A percentile compares a stretch with the other conserved stretches of the same genome.
These are phyloP conservation scores for Scutellaria barbata DNA, from an alignment of 257 asterid genomes.

Conservation along the genomic window DNA sequence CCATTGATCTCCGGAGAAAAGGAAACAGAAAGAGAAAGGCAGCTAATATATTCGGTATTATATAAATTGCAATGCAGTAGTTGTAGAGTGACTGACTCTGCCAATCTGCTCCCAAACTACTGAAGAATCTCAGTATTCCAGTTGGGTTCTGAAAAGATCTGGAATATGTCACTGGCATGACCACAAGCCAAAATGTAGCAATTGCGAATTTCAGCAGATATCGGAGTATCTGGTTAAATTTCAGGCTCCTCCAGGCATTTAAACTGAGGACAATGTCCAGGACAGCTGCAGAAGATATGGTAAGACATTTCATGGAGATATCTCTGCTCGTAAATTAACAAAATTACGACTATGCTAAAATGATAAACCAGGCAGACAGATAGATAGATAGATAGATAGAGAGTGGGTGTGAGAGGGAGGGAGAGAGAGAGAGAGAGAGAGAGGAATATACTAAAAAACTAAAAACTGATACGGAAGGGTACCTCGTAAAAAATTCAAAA, in stretches of 20 bases:
- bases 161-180: slow-evolving; percentile 88
- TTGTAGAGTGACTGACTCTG: slow-evolving; percentile 62
- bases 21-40: slow-evolving; percentile 80
- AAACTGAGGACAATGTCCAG: slow-evolving; percentile 78
- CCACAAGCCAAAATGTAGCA: slow-evolving; percentile 89
- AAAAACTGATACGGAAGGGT: slow-evolving; percentile 30
- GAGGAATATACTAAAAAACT: background rate
- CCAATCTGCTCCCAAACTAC: slow-evolving; percentile 76
- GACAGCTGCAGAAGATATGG: slow-evolving; percentile 64
- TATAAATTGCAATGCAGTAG: slow-evolving; percentile 83
- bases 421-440: background rate
- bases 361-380: background rate
- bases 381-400: background rate
- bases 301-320: background rate
- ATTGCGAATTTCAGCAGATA: slow-evolving; percentile 79
- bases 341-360: too few species aligned
- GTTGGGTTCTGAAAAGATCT: slow-evolving; percentile 78
- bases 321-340: too few species aligned
- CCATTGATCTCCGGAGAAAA: slow-evolving; percentile 76
- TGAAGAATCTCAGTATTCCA: slow-evolving; percentile 76
- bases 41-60: slow-evolving; percentile 88
- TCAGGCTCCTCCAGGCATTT: slow-evolving; percentile 90
- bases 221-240: slow-evolving; percentile 78
- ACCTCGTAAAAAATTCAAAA: slow-evolving; percentile 89
- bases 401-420: background rate